A percentile compares a stretch with the other conserved stretches of the same genome.
Conservation (phyloP, 768 basidiomycete species). For the Xerocomellus intermedius region DNA sequence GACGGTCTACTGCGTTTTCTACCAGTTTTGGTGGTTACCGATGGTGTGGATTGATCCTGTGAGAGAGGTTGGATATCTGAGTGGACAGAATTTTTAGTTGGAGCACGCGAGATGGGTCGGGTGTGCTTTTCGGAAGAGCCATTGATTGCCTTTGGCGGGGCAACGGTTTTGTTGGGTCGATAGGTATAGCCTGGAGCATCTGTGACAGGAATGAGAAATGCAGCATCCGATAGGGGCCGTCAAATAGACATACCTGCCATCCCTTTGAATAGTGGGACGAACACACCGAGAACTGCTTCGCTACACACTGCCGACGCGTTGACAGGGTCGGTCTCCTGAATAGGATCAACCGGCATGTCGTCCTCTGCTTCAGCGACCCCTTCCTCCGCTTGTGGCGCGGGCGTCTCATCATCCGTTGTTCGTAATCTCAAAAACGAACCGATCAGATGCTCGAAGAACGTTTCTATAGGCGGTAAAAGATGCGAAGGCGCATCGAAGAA, state of each 20-base stretch:
- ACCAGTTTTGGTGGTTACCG: constrained; percentile 21
- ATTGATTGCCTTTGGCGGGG: constrained; percentile 15
- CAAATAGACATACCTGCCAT: constrained; percentile 40
- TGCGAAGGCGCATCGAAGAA: constrained; percentile 72
- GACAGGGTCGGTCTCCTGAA: constrained; percentile 16
- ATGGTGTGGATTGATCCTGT: constrained; percentile 13
- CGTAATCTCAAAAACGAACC: constrained; percentile 43
- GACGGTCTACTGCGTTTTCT: constrained; percentile 36
- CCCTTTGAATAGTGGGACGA: constrained; percentile 62
- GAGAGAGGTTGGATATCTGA: constrained; percentile 12
- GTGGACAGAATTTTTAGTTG: constrained; percentile 21
- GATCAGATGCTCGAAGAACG: constrained; percentile 66
- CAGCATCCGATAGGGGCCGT: background rate
- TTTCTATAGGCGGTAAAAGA: constrained; percentile 70
- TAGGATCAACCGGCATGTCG: constrained; percentile 43
- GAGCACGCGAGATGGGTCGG: constrained; percentile 10
- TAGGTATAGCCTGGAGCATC: constrained; percentile 26
- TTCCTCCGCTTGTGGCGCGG: constrained; percentile 16
- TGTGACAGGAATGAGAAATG: constrained; percentile 10
- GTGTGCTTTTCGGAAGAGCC: constrained; percentile 13
- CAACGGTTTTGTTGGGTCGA: constrained; percentile 9
- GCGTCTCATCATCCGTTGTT: constrained; percentile 19
- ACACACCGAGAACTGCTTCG: constrained; percentile 54
- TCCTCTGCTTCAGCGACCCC: constrained; percentile 37
- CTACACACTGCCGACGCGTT: constrained; percentile 39